These are phyloP conservation scores for Allantophomopsis lycopodina DNA, from an alignment of 2,329 filamentous ascomycete genomes.

Conservation along the genomic window DNA sequence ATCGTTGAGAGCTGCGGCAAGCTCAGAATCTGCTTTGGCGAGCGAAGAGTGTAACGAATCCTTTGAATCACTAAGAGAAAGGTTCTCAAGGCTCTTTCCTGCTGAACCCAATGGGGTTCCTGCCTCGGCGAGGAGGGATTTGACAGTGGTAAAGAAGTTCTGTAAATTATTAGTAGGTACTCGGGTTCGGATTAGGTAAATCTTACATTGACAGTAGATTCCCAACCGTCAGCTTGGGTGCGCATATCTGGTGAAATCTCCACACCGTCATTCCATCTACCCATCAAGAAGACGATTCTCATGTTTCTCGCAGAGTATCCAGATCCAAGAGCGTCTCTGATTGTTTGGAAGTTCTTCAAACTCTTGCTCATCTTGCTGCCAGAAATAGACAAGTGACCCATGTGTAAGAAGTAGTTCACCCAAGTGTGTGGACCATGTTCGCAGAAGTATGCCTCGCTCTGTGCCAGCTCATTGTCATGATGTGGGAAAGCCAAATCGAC, in stretches of 20 bases:
- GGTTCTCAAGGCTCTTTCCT: conserved; percentile 8
- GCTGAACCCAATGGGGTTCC: conserved; percentile 12
- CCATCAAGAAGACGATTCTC: conserved; percentile 76
- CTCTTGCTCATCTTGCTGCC: conserved; percentile 95
- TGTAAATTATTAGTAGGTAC: conserved; percentile 10
- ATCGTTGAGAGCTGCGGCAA: conserved; percentile 53
- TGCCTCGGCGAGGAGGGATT: conserved; percentile 36
- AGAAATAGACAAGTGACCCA: conserved; percentile 81
- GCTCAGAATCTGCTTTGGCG: conserved; percentile 38
- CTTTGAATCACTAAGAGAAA: conserved; percentile 24
- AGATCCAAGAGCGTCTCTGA: conserved; percentile 61
- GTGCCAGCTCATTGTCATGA: conserved; percentile 84
- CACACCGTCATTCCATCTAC: conserved; percentile 80
- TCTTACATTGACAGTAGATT: conserved; percentile 57
- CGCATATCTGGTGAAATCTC: conserved; percentile 81
- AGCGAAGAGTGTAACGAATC: conserved; percentile 33
- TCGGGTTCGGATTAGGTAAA: not conserved
- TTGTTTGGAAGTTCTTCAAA: conserved; percentile 91
- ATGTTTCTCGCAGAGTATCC: conserved; percentile 67
- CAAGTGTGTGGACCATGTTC: conserved; percentile 45
- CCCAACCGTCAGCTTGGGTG: conserved; percentile 63
- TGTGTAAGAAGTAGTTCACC: conserved; percentile 94
- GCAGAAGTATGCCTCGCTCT: conserved; percentile 70
- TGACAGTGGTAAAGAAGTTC: conserved; percentile 46
- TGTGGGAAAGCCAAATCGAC: conserved; percentile 87